Percentiles rank a stretch among this genome's conserved stretches.
These are phyloP conservation scores for Paecilomyces fulvus DNA, from an alignment of 2,329 filamentous ascomycete species.

Conservation along the genomic window DNA sequence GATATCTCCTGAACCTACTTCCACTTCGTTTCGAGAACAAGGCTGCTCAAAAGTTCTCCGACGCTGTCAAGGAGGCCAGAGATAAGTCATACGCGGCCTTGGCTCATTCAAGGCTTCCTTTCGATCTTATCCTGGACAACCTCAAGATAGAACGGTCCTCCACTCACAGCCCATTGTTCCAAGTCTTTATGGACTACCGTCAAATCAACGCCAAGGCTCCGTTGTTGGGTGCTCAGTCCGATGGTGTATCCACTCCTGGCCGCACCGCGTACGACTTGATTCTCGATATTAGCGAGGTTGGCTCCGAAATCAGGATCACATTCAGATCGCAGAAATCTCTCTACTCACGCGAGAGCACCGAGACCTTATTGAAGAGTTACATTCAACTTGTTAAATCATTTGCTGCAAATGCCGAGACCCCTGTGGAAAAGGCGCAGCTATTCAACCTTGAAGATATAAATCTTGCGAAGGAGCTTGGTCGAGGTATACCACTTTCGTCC, in stretches of 20 bases:
- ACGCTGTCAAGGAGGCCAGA: slow-evolving; percentile 18
- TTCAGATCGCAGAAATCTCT: slow-evolving; percentile 22
- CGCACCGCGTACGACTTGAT: slow-evolving; percentile 23
- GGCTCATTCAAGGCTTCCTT: slow-evolving; percentile 38
- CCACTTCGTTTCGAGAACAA: slow-evolving; percentile 31
- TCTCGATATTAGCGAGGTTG: slow-evolving; percentile 32
- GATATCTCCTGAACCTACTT: slow-evolving; percentile 43
- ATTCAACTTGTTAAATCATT: slow-evolving; percentile 11
- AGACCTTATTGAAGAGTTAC: slow-evolving; percentile 16
- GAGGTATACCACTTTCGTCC: no score
- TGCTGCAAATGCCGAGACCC: slow-evolving; percentile 6
- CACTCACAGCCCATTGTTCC: slow-evolving; percentile 41
- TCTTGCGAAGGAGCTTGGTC: no score
- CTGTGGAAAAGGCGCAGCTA: slow-evolving; percentile 10
- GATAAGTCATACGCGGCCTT: slow-evolving; percentile 29
- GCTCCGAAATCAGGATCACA: slow-evolving; percentile 10
- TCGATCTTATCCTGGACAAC: slow-evolving; percentile 41
- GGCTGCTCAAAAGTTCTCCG: slow-evolving; percentile 18
- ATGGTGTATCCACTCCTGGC: slow-evolving; percentile 11
- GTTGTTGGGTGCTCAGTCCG: slow-evolving; percentile 6
- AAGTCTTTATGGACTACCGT: slow-evolving; percentile 42
- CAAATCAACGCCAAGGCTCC: slow-evolving; percentile 20
- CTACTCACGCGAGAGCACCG: slow-evolving; percentile 20
- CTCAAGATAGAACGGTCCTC: slow-evolving; percentile 34
- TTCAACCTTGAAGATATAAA: slow-evolving; percentile 9